These are phyloP conservation scores for Sporobolomyces phaffii DNA, from an alignment of 768 basidiomycete genomes.

Conservation along the genomic window DNA sequence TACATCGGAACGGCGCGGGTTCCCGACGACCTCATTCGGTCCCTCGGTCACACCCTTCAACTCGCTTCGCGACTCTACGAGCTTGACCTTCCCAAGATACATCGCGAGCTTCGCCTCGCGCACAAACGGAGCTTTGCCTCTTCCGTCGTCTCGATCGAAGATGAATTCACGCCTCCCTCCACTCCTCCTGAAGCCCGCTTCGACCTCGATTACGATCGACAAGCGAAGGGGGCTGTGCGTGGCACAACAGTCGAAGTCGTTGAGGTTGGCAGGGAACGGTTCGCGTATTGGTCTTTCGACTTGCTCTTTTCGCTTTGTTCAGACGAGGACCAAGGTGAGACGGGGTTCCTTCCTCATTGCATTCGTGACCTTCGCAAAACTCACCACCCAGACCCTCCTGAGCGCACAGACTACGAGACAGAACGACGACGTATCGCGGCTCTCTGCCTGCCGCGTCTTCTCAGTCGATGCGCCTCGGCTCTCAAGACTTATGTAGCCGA, in stretches of 20 bases:
- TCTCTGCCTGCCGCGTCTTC: slow-evolving; percentile 62
- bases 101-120: not conserved
- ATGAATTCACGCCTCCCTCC: not conserved
- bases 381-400: no score
- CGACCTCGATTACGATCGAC: slow-evolving; percentile 35
- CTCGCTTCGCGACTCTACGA: slow-evolving; percentile 65
- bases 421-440: slow-evolving; percentile 65
- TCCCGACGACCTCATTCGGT: slow-evolving; percentile 63
- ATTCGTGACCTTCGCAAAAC: no score
- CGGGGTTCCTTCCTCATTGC: no score
- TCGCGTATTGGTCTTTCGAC: slow-evolving; percentile 90
- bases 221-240: slow-evolving; percentile 5
- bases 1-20: slow-evolving; percentile 63
- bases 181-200: slow-evolving; percentile 21
- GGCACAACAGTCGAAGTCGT: slow-evolving; percentile 35
- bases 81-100: slow-evolving; percentile 28
- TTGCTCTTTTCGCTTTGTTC: slow-evolving; percentile 75
- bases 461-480: slow-evolving; percentile 66
- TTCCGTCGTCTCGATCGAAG: not conserved
- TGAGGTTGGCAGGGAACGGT: slow-evolving; percentile 62
- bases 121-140: slow-evolving; percentile 8
- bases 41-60: slow-evolving; percentile 65
- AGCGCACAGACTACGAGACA: slow-evolving; percentile 48
- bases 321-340: slow-evolving; percentile 49
- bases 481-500: slow-evolving; percentile 76